phyloP scores from a whole-genome alignment of 108 stramenopile species.

The Chaetoceros tenuissimus region DNA sequence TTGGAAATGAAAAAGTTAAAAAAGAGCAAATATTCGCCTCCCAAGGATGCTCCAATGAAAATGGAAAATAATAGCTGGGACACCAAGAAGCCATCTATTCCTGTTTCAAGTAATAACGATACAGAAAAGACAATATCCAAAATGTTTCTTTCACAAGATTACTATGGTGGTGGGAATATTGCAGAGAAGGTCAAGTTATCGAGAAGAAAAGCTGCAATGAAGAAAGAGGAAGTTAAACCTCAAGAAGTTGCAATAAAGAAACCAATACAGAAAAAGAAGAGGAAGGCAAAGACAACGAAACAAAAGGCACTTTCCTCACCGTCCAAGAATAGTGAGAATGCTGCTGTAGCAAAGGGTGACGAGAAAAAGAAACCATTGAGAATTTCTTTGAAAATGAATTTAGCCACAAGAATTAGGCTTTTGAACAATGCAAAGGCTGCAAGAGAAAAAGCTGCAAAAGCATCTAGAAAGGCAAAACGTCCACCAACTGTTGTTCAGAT shows the following conservation, averaged over 20 bases:
- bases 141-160: no score
- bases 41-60: no score
- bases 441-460: background rate
- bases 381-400: background rate
- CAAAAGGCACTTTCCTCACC: background rate
- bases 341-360: background rate
- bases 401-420: background rate
- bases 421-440: background rate
- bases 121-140: no score
- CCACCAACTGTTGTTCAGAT: no score
- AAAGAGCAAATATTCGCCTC: no score
- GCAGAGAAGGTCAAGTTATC: background rate
- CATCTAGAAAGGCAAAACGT: background rate
- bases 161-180: background rate
- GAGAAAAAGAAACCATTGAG: background rate
- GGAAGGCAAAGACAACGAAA: background rate
- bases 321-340: background rate
- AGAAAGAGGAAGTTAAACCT: no score
- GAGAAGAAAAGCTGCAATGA: background rate
- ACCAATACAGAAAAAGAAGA: background rate
- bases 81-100: no score
- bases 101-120: no score
- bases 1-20: no score
- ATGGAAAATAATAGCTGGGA: no score
- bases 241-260: no score